phyloP scores from a whole-genome alignment of 2,329 filamentous ascomycete species.

The Zymoseptoria ardabiliae region DNA sequence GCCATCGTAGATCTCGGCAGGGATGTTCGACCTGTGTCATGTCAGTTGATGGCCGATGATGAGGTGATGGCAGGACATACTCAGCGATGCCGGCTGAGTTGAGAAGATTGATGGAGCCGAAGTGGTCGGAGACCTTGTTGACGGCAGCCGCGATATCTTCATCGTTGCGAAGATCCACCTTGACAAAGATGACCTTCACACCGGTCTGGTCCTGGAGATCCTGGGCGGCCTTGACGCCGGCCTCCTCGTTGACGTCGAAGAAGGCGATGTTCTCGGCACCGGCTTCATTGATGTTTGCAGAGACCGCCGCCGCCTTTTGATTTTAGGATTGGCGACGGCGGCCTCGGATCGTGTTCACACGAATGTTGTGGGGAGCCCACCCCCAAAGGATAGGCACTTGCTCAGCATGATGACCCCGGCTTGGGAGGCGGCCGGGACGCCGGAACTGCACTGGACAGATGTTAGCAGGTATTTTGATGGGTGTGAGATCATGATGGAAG shows the following conservation, averaged over 20 bases:
- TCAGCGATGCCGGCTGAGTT: conserved; percentile 76
- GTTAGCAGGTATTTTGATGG: no score
- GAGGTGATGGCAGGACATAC: conserved; percentile 31
- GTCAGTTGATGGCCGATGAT: conserved; percentile 4
- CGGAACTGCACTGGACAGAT: no score
- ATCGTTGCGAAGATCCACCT: conserved; percentile 63
- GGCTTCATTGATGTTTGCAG: no score
- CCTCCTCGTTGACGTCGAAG: conserved; percentile 68
- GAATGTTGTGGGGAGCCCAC: no score
- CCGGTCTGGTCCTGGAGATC: conserved; percentile 66
- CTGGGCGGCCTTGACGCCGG: conserved; percentile 62
- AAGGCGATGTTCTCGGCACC: conserved; percentile 67
- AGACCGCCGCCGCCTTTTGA: conserved; percentile 53
- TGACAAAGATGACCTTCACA: conserved; percentile 68
- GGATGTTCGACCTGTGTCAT: conserved; percentile 61
- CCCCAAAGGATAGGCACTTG: no score
- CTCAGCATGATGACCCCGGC: no score
- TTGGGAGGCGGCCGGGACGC: no score
- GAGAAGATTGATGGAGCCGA: conserved; percentile 64
- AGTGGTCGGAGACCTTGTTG: conserved; percentile 56
- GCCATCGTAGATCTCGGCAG: conserved; percentile 67
- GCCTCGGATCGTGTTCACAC: conserved; percentile 44
- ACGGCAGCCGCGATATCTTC: conserved; percentile 63
- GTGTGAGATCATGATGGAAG: no score
- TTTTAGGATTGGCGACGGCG: conserved; percentile 66